phyloP scores from a whole-genome alignment of 2,329 filamentous ascomycete genomes.

The Aspergillus uvarum region DNA sequence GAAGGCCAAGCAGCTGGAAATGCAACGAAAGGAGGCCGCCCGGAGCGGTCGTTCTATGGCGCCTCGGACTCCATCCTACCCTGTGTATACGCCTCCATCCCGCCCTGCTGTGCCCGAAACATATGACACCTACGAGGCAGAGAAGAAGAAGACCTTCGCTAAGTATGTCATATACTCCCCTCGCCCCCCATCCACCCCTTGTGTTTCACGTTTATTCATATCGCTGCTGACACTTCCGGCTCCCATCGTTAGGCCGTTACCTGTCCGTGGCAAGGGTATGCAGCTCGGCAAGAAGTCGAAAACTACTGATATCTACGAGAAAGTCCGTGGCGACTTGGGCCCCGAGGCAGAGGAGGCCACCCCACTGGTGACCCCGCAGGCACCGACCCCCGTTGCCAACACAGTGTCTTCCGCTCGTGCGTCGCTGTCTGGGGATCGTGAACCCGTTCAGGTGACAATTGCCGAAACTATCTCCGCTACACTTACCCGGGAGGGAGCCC shows the following conservation, averaged over 20 bases:
- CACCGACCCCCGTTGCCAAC: slow-evolving; percentile 54
- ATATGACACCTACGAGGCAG: slow-evolving; percentile 92
- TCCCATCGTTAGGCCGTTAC: slow-evolving; percentile 50
- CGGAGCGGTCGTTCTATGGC: slow-evolving; percentile 67
- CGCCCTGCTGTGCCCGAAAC: slow-evolving; percentile 73
- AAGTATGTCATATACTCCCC: slow-evolving; percentile 57
- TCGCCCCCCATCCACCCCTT: too few species aligned
- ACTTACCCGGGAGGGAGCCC: slow-evolving; percentile 79
- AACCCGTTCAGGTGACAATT: slow-evolving; percentile 84
- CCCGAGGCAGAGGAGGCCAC: slow-evolving; percentile 71
- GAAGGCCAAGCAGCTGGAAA: slow-evolving; percentile 97
- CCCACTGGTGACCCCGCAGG: slow-evolving; percentile 65
- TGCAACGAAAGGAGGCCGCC: slow-evolving; percentile 95
- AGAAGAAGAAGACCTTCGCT: slow-evolving; percentile 88
- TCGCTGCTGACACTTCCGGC: slow-evolving; percentile 26
- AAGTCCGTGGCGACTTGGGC: slow-evolving; percentile 88
- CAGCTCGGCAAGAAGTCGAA: slow-evolving; percentile 98
- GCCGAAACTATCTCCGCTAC: slow-evolving; percentile 89
- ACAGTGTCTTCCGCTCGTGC: slow-evolving; percentile 55
- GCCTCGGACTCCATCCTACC: slow-evolving; percentile 78
- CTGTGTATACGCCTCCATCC: slow-evolving; percentile 79
- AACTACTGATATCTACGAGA: slow-evolving; percentile 94
- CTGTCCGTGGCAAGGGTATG: slow-evolving; percentile 94
- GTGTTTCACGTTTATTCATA: background rate
- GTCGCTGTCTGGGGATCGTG: slow-evolving; percentile 70